phyloP scores from a whole-genome alignment of 2,329 filamentous ascomycete species.

The Phaeosphaeria sp. region DNA sequence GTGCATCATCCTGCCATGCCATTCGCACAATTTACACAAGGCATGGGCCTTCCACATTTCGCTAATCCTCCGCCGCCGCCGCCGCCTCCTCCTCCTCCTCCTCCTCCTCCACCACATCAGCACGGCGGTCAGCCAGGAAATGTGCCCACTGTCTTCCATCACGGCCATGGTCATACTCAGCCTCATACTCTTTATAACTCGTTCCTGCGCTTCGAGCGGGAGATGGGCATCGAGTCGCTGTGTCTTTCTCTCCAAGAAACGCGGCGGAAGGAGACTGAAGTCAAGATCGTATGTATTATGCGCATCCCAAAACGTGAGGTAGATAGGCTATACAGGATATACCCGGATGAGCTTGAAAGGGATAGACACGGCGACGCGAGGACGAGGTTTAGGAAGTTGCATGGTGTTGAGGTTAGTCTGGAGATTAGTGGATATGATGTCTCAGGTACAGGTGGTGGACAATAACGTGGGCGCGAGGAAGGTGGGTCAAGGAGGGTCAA shows the following conservation, averaged over 20 bases:
- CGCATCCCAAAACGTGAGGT: slow-evolving; percentile 52
- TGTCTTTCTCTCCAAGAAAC: slow-evolving; percentile 43
- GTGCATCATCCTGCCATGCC: slow-evolving; percentile 24
- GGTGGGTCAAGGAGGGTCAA: no score
- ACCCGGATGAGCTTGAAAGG: slow-evolving; percentile 59
- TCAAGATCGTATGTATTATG: slow-evolving; percentile 47
- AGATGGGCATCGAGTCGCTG: slow-evolving; percentile 43
- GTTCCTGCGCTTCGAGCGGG: slow-evolving; percentile 46
- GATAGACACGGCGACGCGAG: slow-evolving; percentile 41
- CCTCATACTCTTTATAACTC: slow-evolving; percentile 27
- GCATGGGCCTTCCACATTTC: neutral
- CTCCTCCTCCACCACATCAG: slow-evolving; percentile 8
- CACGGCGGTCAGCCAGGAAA: neutral
- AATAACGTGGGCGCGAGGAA: neutral
- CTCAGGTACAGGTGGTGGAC: neutral
- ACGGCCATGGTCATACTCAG: slow-evolving; percentile 2
- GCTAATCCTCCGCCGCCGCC: slow-evolving; percentile 2
- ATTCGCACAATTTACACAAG: slow-evolving; percentile 30
- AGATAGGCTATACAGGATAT: slow-evolving; percentile 56
- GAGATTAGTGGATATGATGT: slow-evolving; percentile 39
- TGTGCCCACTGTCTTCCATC: neutral
- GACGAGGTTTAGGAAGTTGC: slow-evolving; percentile 38
- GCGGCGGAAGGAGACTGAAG: slow-evolving; percentile 27
- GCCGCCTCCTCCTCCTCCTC: slow-evolving; percentile 8
- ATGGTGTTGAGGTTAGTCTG: slow-evolving; percentile 41